These are phyloP conservation scores for Raphanus sativus DNA, from an alignment of 345 rosid genomes.

Conservation along the genomic window DNA sequence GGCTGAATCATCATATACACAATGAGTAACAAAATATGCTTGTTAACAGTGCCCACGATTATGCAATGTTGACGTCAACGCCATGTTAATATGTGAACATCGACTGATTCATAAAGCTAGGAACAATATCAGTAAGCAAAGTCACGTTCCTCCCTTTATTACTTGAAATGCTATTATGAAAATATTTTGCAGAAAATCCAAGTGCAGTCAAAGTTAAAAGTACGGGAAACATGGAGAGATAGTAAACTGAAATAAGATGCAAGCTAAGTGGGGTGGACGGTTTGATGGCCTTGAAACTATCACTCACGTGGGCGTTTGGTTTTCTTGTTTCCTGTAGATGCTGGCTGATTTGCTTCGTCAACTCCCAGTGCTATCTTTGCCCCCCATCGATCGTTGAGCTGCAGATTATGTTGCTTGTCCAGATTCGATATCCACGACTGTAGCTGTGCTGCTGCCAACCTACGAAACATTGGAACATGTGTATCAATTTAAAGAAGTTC, in stretches of 20 bases:
- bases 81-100: too few species aligned
- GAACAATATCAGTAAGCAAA: too few species aligned
- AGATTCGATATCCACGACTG: not conserved
- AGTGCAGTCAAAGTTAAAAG: not conserved
- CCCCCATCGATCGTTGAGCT: not conserved
- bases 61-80: too few species aligned
- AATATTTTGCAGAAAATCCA: not conserved
- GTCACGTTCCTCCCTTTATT: too few species aligned
- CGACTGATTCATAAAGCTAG: too few species aligned
- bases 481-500: too few species aligned
- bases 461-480: too few species aligned
- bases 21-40: too few species aligned
- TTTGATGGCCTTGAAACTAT: not conserved
- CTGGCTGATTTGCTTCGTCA: not conserved
- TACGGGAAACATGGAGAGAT: not conserved
- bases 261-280: not conserved
- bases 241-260: not conserved
- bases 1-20: too few species aligned
- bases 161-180: too few species aligned
- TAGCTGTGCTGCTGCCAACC: not conserved
- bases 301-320: not conserved
- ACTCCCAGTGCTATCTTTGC: not conserved
- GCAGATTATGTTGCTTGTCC: not conserved
- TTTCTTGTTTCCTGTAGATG: not conserved
- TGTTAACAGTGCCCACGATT: too few species aligned